phyloP scores from a whole-genome alignment of 2,329 filamentous ascomycete genomes.

The Coniochaeta prunicola region DNA sequence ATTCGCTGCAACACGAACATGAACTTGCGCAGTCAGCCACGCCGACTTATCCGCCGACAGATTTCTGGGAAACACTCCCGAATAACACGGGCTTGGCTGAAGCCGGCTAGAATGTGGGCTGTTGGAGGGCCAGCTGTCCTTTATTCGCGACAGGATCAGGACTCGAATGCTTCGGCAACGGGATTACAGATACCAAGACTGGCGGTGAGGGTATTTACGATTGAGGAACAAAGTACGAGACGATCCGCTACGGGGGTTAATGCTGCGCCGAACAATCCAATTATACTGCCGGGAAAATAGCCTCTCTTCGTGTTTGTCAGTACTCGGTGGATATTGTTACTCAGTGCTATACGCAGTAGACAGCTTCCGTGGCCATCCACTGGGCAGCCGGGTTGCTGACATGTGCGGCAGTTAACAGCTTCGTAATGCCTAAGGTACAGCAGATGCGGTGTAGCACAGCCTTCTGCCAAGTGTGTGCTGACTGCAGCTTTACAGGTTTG shows the following conservation, averaged over 20 bases:
- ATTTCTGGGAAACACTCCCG: not conserved
- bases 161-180: not conserved
- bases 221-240: not conserved
- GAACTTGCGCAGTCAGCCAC: not conserved
- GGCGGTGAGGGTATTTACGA: not conserved
- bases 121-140: not conserved
- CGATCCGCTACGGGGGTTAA: not conserved
- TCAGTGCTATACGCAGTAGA: not conserved
- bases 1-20: not conserved
- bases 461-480: not conserved
- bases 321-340: not conserved
- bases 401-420: not conserved
- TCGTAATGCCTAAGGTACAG: not conserved
- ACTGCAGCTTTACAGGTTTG: not conserved
- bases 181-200: not conserved
- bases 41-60: not conserved
- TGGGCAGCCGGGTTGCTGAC: not conserved
- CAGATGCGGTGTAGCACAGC: constrained; percentile 1
- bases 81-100: not conserved
- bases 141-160: not conserved
- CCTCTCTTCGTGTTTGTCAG: not conserved
- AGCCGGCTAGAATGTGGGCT: not conserved
- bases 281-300: not conserved
- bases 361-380: not conserved
- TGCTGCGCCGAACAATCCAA: not conserved